These are phyloP conservation scores for Colletotrichum brevisporum DNA, from an alignment of 2,329 filamentous ascomycete species.

Conservation along the genomic window DNA sequence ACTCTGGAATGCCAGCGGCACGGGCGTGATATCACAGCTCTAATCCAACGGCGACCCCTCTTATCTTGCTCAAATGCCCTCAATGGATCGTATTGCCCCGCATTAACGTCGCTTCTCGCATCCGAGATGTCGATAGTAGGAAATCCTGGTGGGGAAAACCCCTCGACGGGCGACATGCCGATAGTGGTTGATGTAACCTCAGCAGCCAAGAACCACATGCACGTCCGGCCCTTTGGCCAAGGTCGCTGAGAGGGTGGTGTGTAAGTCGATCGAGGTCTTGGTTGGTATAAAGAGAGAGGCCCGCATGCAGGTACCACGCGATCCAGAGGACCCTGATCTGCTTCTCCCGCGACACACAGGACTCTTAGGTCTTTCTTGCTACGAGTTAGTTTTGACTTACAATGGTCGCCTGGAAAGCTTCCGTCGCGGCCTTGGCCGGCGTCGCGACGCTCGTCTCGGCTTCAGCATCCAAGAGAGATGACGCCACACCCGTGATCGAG, in stretches of 20 bases:
- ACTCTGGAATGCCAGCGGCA: neutral
- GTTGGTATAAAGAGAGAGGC: conserved; percentile 8
- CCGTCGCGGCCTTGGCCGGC: conserved; percentile 23
- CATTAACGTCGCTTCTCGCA: neutral
- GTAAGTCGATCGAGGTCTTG: too few relatives aligned
- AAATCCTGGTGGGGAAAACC: neutral
- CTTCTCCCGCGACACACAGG: neutral
- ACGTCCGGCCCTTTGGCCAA: neutral
- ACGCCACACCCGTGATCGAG: conserved; percentile 34
- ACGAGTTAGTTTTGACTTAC: neutral
- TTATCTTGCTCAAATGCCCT: conserved; percentile 39
- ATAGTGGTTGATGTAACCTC: conserved; percentile 15
- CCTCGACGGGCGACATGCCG: neutral
- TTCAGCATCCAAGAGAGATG: conserved; percentile 1
- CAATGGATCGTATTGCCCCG: conserved; percentile 21
- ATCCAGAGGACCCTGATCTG: neutral
- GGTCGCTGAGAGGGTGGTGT: neutral
- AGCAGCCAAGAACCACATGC: neutral
- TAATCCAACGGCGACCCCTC: neutral
- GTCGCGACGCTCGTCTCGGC: conserved; percentile 6
- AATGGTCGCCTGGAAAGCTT: conserved; percentile 28
- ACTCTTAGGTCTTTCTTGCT: neutral
- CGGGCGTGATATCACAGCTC: neutral
- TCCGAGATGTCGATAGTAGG: conserved; percentile 2
- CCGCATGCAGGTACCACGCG: neutral